A percentile compares a stretch with the other conserved stretches of the same genome.
These are phyloP conservation scores for Angomonas deanei DNA, from an alignment of 208 protist species.

Conservation along the genomic window DNA sequence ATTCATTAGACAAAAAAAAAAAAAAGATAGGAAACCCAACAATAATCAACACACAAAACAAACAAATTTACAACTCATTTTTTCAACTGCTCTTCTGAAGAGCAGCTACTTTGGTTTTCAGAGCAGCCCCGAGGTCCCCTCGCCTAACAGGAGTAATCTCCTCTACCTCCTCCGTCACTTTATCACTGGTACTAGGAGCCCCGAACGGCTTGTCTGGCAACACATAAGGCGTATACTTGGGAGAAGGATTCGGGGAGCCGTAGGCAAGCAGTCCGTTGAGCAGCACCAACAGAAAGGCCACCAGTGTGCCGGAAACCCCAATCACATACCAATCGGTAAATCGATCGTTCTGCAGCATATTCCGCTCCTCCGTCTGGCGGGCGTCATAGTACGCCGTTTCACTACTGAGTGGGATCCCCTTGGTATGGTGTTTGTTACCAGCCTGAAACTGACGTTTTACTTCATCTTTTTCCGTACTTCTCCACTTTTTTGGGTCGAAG, in stretches of 20 bases:
- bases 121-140: background rate
- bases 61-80: too few species aligned
- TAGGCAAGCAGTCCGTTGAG: conserved; percentile 54
- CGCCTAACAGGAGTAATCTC: background rate
- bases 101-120: background rate
- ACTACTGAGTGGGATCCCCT: conserved; percentile 59
- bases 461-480: conserved; percentile 51
- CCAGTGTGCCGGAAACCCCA: conserved; percentile 22
- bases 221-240: conserved; percentile 64
- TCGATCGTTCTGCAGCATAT: conserved; percentile 47
- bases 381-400: conserved; percentile 28
- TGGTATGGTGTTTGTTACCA: background rate
- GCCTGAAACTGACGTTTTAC: conserved; percentile 41
- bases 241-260: conserved; percentile 51
- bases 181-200: background rate
- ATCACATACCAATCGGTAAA: conserved; percentile 60
- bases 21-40: background rate
- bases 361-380: conserved; percentile 34
- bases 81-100: background rate
- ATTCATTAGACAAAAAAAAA: too few species aligned
- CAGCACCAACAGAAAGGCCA: conserved; percentile 37
- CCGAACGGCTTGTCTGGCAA: background rate
- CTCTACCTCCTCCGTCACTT: background rate
- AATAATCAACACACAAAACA: background rate
- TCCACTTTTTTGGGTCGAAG: conserved; percentile 61